phyloP scores from a whole-genome alignment of 208 protist species.

The Leishmania amazonensis region DNA sequence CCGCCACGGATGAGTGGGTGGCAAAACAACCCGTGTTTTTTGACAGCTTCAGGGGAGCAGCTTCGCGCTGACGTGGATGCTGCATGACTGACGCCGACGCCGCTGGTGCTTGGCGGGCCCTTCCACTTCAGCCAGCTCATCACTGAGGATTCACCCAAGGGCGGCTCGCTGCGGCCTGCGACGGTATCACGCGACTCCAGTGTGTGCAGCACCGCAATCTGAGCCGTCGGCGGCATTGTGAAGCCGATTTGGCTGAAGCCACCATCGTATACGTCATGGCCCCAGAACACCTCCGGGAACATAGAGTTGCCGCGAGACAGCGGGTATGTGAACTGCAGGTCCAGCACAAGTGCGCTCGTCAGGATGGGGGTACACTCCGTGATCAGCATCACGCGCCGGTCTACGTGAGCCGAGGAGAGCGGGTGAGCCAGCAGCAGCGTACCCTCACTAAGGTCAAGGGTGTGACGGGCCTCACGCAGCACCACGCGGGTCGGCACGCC shows the following conservation, averaged over 20 bases:
- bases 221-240: constrained; percentile 87
- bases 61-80: neutral
- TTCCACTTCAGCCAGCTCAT: constrained; percentile 68
- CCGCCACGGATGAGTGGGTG: constrained; percentile 60
- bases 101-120: constrained; percentile 12
- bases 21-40: constrained; percentile 54
- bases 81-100: neutral
- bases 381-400: constrained; percentile 82
- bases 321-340: constrained; percentile 79
- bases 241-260: constrained; percentile 84
- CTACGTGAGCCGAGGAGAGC: constrained; percentile 77
- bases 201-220: constrained; percentile 82
- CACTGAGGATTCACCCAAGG: constrained; percentile 20
- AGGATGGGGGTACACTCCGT: constrained; percentile 64
- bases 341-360: constrained; percentile 76
- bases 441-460: constrained; percentile 60
- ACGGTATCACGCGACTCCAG: constrained; percentile 39
- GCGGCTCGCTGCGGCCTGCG: neutral
- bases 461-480: constrained; percentile 35
- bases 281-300: constrained; percentile 92
- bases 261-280: constrained; percentile 85
- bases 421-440: constrained; percentile 81
- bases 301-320: constrained; percentile 82
- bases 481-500: constrained; percentile 54
- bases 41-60: constrained; percentile 9